phyloP scores from a whole-genome alignment of 2,329 filamentous ascomycete species.

The Talaromyces islandicus region DNA sequence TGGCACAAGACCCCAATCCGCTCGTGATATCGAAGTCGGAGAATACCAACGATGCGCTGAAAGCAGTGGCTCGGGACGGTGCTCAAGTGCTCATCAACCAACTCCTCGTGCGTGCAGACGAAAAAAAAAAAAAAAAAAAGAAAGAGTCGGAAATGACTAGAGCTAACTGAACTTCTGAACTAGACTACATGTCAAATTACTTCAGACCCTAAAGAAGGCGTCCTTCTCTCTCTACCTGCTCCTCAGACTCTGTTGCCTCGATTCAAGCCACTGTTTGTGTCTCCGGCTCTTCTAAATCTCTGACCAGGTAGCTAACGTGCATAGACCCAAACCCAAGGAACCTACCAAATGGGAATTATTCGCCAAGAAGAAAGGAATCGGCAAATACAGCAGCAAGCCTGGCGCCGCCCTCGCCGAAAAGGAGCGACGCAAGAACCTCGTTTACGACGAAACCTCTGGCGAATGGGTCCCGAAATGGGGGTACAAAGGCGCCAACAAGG shows the following conservation, averaged over 20 bases:
- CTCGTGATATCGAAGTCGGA: constrained; percentile 50
- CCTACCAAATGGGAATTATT: constrained; percentile 96
- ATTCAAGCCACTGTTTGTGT: constrained; percentile 67
- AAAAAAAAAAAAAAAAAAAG: background rate
- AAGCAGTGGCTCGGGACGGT: constrained; percentile 74
- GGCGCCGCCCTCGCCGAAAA: constrained; percentile 57
- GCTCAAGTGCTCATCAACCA: constrained; percentile 92
- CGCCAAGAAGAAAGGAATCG: constrained; percentile 91
- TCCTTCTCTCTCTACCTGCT: constrained; percentile 71
- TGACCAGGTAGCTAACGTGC: background rate
- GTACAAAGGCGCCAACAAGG: constrained; percentile 85
- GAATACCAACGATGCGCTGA: constrained; percentile 60
- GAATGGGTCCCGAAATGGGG: constrained; percentile 96
- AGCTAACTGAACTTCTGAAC: background rate
- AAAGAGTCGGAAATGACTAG: background rate
- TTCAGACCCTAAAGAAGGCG: constrained; percentile 57
- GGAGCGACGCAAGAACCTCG: constrained; percentile 60
- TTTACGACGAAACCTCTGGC: constrained; percentile 75
- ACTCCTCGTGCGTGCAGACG: constrained; percentile 51
- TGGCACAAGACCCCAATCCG: constrained; percentile 83
- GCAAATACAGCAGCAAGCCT: constrained; percentile 65
- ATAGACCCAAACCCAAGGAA: constrained; percentile 62
- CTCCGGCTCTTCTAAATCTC: background rate
- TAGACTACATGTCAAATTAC: constrained; percentile 70
- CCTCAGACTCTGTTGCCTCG: constrained; percentile 69